Evolutionary conservation across 768 basidiomycete species (phyloP).

Genomic region (Boletus subparvulus): DNA sequence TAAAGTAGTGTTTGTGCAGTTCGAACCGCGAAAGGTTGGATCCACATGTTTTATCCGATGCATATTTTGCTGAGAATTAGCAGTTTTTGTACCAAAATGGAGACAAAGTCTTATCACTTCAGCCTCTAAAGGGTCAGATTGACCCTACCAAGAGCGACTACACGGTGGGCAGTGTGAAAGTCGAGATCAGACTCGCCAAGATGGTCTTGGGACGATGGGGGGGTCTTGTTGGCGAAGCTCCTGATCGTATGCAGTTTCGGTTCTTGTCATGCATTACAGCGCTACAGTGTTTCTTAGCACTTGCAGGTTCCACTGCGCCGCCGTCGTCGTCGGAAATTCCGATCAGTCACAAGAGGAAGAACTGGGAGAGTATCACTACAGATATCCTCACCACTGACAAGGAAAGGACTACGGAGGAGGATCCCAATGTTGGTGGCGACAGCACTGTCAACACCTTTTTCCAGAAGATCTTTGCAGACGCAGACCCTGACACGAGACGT

Average conservation of each 20-base stretch:
- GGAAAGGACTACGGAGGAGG: constrained; percentile 66
- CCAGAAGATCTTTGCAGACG: constrained; percentile 86
- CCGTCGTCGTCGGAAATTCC: constrained; percentile 34
- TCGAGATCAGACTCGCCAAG: constrained; percentile 82
- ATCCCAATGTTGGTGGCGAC: constrained; percentile 90
- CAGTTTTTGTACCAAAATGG: constrained; percentile 54
- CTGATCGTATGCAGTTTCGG: constrained; percentile 58
- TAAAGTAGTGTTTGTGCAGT: constrained; percentile 55
- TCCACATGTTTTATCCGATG: neutral
- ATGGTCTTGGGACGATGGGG: constrained; percentile 70
- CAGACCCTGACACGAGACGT: constrained; percentile 86
- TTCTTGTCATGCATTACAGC: neutral
- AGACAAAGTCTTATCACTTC: constrained; percentile 66
- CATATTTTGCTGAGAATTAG: constrained; percentile 1
- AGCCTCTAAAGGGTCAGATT: constrained; percentile 83
- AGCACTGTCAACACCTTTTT: constrained; percentile 84
- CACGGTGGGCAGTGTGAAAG: constrained; percentile 81
- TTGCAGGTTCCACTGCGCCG: constrained; percentile 28
- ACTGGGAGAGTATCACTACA: constrained; percentile 86
- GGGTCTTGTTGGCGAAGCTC: constrained; percentile 66
- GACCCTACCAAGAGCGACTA: constrained; percentile 58
- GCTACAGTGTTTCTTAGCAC: constrained; percentile 10
- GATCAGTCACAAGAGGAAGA: constrained; percentile 55
- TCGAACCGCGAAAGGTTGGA: constrained; percentile 67
- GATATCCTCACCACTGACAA: constrained; percentile 67